Evolutionary conservation across 768 basidiomycete genomes (phyloP), one percentile per base, ranked within the genome.

Genomic region (Flagelloscypha sp.): DNA sequence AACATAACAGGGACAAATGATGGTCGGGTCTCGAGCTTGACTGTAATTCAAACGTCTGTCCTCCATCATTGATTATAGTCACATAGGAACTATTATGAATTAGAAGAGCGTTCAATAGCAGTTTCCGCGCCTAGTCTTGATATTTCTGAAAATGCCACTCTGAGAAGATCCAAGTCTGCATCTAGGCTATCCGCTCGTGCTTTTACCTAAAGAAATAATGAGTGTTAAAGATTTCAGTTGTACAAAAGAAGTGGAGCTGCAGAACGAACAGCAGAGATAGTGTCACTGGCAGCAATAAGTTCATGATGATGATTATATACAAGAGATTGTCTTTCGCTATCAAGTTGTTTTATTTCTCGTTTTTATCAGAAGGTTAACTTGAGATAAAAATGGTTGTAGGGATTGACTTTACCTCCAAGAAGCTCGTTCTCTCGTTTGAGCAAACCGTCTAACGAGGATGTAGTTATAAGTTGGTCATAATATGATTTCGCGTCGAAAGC

Each of bases 251-350:
- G 18, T 28, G 24, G 13, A 21, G 17, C 22, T 7, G 12, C 24
- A 37, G 9, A 21, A 47, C 78, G 13, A 57, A 90, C 88, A 5
- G 81, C 76, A 41, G 80, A 77, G 44, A 95, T 94, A 7, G 92
- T 94, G 48, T 90, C 86, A 40, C 83, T 88, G 3, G 92, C 92
- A 1, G 87, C 86, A 33, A 95, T 92, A 13, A 95, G 78, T 45
- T 95, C 92, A 40, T 92, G 88, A 49, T 95, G 92, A 50, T 93
- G 90, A 48, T 93, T 90, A 53, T 95, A 95, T 8, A 95, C 90
- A 28, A 95, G 65, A 7, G 84, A 83, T 56, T 95, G 90, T 16
- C 87, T 66, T 49, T 94, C 90, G 49, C 82, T 76, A 38, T 94
- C 88, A 10, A 95, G 60, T 43, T 88, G 75, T 21, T 85, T 70